Conservation (phyloP, 139 green algal species). For the Eudorina sp. region DNA sequence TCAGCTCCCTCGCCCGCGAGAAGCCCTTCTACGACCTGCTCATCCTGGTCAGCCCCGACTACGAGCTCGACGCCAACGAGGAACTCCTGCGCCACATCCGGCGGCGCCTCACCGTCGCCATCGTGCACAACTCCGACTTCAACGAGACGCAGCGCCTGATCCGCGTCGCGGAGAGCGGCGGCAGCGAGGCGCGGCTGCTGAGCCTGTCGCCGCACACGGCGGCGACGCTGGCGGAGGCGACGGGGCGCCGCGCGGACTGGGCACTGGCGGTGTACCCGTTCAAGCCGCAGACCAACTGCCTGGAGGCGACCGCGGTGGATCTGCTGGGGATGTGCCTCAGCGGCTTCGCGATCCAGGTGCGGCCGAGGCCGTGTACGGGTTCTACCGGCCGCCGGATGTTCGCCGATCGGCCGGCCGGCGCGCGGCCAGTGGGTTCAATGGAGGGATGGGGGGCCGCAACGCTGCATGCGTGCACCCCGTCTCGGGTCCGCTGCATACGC, state of each 20-base stretch:
- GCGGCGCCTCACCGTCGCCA: constrained; percentile 20
- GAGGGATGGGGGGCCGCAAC: no score
- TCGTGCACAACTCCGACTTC: constrained; percentile 59
- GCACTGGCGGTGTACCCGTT: constrained; percentile 47
- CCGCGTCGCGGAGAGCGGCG: not conserved
- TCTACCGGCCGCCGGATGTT: no score
- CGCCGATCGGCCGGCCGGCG: no score
- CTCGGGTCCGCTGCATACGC: no score
- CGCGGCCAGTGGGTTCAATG: no score
- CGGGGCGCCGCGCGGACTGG: constrained; percentile 36
- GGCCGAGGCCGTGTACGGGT: no score
- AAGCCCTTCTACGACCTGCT: constrained; percentile 39
- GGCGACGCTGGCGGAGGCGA: not conserved
- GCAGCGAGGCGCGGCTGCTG: constrained; percentile 25
- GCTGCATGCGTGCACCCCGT: no score
- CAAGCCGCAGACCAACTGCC: constrained; percentile 32
- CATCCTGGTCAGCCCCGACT: constrained; percentile 58
- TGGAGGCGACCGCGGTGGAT: constrained; percentile 16
- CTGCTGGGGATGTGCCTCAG: constrained; percentile 52
- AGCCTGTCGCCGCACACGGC: constrained; percentile 58
- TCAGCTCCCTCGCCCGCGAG: not conserved
- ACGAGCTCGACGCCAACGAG: constrained; percentile 50
- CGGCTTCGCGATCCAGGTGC: constrained; percentile 56
- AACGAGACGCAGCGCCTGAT: constrained; percentile 31
- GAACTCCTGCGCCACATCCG: constrained; percentile 43